Evolutionary conservation across 495 filamentous ascomycete genomes (phyloP).

Genomic region (Tuber indicum): DNA sequence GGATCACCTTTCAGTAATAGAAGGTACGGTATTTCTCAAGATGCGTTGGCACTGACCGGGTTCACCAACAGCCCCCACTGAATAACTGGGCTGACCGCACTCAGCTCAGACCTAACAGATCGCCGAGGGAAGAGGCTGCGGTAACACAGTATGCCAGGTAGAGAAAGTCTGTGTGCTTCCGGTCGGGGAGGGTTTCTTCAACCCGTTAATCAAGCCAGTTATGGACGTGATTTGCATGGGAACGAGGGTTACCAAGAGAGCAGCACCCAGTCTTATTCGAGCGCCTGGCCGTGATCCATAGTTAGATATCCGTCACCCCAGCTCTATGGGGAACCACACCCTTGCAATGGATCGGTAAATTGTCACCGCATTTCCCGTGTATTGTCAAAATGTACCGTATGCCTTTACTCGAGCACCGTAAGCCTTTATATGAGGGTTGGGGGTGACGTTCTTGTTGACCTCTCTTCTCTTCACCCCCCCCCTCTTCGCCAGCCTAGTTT

Average conservation of each 20-base stretch:
- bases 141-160: neutral
- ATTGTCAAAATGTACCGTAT: slow-evolving; percentile 26
- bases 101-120: neutral
- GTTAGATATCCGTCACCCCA: slow-evolving; percentile 15
- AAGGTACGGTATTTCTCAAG: neutral
- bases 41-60: slow-evolving; percentile 1
- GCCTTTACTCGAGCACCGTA: slow-evolving; percentile 16
- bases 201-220: slow-evolving; percentile 17
- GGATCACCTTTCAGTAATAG: neutral
- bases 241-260: slow-evolving; percentile 25
- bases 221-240: slow-evolving; percentile 25
- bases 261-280: slow-evolving; percentile 33
- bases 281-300: slow-evolving; percentile 25
- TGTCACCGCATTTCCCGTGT: slow-evolving; percentile 8
- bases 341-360: slow-evolving; percentile 28
- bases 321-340: slow-evolving; percentile 23
- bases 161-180: slow-evolving; percentile 2
- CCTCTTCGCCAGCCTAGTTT: slow-evolving; percentile 9
- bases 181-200: neutral
- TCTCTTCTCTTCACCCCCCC: slow-evolving; percentile 20
- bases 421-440: slow-evolving; percentile 32
- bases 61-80: neutral
- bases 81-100: neutral
- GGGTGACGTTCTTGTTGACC: slow-evolving; percentile 20
- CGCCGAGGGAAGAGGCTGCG: neutral